Base-by-base conservation (phyloP, 192 early-diverging fungal genomes). In the Podila epigama region DNA sequence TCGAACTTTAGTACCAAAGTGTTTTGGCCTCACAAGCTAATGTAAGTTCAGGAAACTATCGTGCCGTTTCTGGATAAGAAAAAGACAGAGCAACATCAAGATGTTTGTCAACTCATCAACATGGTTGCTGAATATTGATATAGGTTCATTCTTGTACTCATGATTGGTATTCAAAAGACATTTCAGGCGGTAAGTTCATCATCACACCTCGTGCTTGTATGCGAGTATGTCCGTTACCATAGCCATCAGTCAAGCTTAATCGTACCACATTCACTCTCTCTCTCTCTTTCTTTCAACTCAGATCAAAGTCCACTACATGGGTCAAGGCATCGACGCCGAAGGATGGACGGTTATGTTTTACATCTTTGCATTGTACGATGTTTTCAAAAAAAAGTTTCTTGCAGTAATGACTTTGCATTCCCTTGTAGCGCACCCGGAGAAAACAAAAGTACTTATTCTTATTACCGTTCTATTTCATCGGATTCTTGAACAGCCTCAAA, bases 271-370 rank as follows among this genome's bases (percentile, higher is more conserved):
- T 39, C 27, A 28, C 18, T 41, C 33, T 36, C 42, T 16, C 48
- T n/a, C n/a, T n/a, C n/a, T n/a, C n/a, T n/a, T n/a, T n/a, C n/a
- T n/a, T n/a, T n/a, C n/a, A n/a, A n/a, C n/a, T n/a, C n/a, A 85
- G 84, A 63, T 81, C 16, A 85, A 85, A 55, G 79, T 80, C 13
- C 71, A 83, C 59, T 84, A 81, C 54, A 82, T 85, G 82, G 69
- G 79, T 11, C 69, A 70, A 42, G 86, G 86, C 16, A 55, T 75
- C 41, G 73, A 77, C n/a, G 63, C 73, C 34, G 84, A 87, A 40
- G 84, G 82, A 28, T 87, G 84, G 84, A 79, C 81, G 1, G 81
- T 85, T 15, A 82, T 84, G 51, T 83, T 85, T 60, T 87, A 87
- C 53, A 78, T 87, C 20, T 87, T 85, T 64, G 77, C 84, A 10